Percentiles rank a stretch among this genome's conserved stretches.
phyloP scores from a whole-genome alignment of 345 rosid genomes.

The Psidium guajava region DNA sequence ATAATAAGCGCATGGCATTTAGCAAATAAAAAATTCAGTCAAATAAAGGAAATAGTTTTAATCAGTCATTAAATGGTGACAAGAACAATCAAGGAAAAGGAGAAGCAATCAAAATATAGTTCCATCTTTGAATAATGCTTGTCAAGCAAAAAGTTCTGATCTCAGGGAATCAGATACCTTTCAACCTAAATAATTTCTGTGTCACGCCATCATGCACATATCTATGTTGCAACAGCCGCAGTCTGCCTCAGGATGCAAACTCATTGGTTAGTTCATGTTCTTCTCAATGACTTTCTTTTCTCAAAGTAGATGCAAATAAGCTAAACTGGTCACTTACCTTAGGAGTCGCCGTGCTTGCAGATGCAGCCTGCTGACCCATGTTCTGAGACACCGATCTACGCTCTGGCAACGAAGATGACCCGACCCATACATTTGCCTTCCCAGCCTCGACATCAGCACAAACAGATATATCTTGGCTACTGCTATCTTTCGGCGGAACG shows the following conservation, averaged over 20 bases:
- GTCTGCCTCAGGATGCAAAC: neutral
- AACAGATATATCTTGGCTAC: constrained; percentile 4
- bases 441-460: constrained; percentile 19
- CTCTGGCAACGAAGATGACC: constrained; percentile 31
- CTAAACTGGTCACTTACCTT: constrained; percentile 32
- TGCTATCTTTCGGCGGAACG: constrained; percentile 18
- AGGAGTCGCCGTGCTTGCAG: constrained; percentile 25
- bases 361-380: constrained; percentile 27
- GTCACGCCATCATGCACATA: neutral
- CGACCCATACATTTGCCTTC: constrained; percentile 25
- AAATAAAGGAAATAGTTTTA: neutral
- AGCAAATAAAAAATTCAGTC: neutral
- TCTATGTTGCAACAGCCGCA: neutral
- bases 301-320: neutral
- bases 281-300: neutral
- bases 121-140: neutral
- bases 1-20: neutral
- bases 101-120: neutral
- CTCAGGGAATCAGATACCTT: neutral
- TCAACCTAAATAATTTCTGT: neutral
- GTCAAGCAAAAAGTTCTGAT: neutral
- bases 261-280: neutral
- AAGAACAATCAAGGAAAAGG: neutral
- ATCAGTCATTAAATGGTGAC: neutral
- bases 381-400: constrained; percentile 20